phyloP scores from a whole-genome alignment of 176 grass and related monocot species.

The Aegilops longissima region DNA sequence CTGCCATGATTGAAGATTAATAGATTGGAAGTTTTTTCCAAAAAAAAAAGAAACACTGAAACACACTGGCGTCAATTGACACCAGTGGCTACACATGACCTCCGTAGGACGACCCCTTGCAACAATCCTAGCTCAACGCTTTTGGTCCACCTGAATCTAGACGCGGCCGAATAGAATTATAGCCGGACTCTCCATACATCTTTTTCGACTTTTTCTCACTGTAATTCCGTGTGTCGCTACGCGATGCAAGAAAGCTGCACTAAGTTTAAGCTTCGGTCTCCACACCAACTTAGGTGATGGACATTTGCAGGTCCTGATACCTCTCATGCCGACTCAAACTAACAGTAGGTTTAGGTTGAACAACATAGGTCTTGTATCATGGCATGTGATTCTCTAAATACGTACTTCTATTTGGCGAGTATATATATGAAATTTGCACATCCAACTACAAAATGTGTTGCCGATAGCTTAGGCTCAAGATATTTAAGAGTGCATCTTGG shows the following conservation, averaged over 20 bases:
- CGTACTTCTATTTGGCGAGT: not conserved
- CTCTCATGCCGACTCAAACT: not conserved
- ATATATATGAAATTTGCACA: not conserved
- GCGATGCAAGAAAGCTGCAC: not conserved
- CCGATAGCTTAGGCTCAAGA: not conserved
- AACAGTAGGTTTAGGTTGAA: not conserved
- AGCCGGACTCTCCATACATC: not conserved
- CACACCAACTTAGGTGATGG: not conserved
- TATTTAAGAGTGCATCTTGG: not conserved
- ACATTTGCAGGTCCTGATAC: not conserved
- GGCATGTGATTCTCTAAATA: not conserved
- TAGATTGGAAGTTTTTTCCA: too few relatives aligned
- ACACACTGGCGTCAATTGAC: too few relatives aligned
- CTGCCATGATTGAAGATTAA: too few relatives aligned
- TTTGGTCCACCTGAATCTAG: too few relatives aligned
- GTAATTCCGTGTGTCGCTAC: too few relatives aligned
- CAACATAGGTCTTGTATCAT: not conserved
- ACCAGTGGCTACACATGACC: too few relatives aligned
- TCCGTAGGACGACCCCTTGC: too few relatives aligned
- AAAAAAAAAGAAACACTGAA: too few relatives aligned
- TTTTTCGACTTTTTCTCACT: not conserved
- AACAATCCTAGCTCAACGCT: too few relatives aligned
- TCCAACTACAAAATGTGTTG: not conserved
- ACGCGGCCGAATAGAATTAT: too few relatives aligned
- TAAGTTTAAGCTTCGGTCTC: not conserved